Percentiles rank a stretch among this genome's conserved stretches.
Conservation (phyloP, 2,329 filamentous ascomycete species). For the Trichophyton benhamiae region DNA sequence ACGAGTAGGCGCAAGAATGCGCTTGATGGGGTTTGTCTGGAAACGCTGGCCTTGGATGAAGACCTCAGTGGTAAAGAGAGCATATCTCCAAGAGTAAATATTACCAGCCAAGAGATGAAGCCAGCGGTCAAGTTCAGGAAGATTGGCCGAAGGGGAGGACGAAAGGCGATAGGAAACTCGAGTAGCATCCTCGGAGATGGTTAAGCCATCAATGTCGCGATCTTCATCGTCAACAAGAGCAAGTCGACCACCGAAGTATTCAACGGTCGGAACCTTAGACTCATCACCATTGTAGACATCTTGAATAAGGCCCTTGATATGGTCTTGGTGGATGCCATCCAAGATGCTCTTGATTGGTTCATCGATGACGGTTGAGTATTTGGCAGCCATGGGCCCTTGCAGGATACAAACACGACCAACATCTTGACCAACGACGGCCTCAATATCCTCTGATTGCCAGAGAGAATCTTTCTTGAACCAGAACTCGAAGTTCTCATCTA, state of each 20-base stretch:
- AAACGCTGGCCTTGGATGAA: conserved; percentile 93
- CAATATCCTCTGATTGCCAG: conserved; percentile 96
- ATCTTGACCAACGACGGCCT: conserved; percentile 90
- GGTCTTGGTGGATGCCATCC: conserved; percentile 75
- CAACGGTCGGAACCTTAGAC: conserved; percentile 64
- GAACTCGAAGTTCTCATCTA: conserved; percentile 96
- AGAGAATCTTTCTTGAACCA: conserved; percentile 99
- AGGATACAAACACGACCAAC: conserved; percentile 93
- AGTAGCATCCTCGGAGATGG: conserved; percentile 62
- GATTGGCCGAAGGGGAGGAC: conserved; percentile 55
- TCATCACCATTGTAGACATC: conserved; percentile 70
- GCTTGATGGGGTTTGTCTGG: conserved; percentile 88
- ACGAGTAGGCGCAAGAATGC: conserved; percentile 74
- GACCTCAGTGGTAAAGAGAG: conserved; percentile 84
- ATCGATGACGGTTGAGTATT: conserved; percentile 77
- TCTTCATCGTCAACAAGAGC: conserved; percentile 56
- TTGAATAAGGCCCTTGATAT: conserved; percentile 65
- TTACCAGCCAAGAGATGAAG: conserved; percentile 74
- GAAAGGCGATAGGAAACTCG: conserved; percentile 80
- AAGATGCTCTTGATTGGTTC: conserved; percentile 93
- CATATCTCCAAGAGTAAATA: conserved; percentile 83
- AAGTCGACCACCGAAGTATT: conserved; percentile 90
- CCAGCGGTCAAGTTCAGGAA: conserved; percentile 77
- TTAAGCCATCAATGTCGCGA: conserved; percentile 72
- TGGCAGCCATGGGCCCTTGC: conserved; percentile 84